Evolutionary conservation across 2,329 filamentous ascomycete genomes (phyloP).

Genomic region (Aspergillus intermedius): DNA sequence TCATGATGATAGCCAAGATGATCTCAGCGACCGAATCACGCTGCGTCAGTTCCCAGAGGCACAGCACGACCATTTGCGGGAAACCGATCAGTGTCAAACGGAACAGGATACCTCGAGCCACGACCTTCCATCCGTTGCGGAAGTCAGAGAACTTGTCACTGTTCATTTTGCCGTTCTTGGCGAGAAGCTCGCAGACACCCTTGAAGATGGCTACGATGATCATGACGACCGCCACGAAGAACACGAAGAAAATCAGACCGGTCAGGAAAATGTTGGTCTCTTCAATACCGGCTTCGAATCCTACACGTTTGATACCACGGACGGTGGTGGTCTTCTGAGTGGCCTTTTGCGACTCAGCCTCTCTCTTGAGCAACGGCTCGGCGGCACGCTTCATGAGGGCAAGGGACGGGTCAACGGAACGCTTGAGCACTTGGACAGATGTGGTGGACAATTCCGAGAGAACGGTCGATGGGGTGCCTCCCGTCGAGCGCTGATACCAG

Average conservation of each 20-base stretch:
- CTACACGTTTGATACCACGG: slow-evolving; percentile 80
- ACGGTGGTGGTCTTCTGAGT: slow-evolving; percentile 47
- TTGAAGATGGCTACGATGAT: slow-evolving; percentile 73
- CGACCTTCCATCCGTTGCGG: slow-evolving; percentile 86
- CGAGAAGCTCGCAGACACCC: slow-evolving; percentile 67
- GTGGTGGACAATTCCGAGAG: slow-evolving; percentile 66
- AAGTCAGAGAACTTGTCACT: slow-evolving; percentile 85
- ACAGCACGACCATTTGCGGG: slow-evolving; percentile 83
- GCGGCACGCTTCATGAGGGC: slow-evolving; percentile 21
- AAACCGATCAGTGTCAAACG: slow-evolving; percentile 84
- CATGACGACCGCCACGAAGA: slow-evolving; percentile 71
- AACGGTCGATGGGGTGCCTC: slow-evolving; percentile 72
- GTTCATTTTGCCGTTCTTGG: slow-evolving; percentile 71
- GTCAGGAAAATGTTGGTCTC: slow-evolving; percentile 90
- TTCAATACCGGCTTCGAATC: slow-evolving; percentile 79
- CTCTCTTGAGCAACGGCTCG: slow-evolving; percentile 45
- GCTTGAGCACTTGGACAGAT: slow-evolving; percentile 76
- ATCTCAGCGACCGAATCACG: slow-evolving; percentile 80
- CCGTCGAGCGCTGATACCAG: slow-evolving; percentile 93
- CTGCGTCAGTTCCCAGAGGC: slow-evolving; percentile 86
- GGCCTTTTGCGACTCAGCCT: slow-evolving; percentile 45
- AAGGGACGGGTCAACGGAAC: slow-evolving; percentile 37
- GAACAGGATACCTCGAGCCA: slow-evolving; percentile 90
- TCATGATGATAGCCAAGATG: slow-evolving; percentile 80
- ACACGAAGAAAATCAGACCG: slow-evolving; percentile 77